These are phyloP conservation scores for Fragaria vesca DNA, from an alignment of 306 rosid species.

Conservation along the genomic window DNA sequence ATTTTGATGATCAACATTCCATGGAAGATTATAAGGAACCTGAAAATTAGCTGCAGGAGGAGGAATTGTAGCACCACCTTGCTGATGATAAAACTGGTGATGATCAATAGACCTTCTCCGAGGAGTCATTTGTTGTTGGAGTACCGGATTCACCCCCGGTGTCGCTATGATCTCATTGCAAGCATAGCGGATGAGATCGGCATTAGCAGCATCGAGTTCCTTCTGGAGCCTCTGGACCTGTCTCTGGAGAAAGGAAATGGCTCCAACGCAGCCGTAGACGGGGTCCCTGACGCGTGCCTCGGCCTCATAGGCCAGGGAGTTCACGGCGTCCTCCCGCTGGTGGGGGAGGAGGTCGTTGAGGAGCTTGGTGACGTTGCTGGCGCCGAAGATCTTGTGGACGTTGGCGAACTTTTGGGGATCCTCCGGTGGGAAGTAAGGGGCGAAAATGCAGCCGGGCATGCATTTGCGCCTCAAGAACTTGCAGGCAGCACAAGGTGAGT, in stretches of 20 bases:
- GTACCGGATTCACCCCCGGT: neutral
- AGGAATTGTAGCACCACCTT: neutral
- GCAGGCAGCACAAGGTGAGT: slow-evolving; percentile 96
- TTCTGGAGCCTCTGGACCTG: slow-evolving; percentile 94
- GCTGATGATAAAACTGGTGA: slow-evolving; percentile 43
- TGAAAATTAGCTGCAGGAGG: slow-evolving; percentile 34
- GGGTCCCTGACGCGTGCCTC: slow-evolving; percentile 96
- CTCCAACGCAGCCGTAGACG: slow-evolving; percentile 93
- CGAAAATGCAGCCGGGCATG: slow-evolving; percentile 95
- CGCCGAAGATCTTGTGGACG: slow-evolving; percentile 96
- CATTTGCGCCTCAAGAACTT: slow-evolving; percentile 91
- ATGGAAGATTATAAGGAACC: slow-evolving; percentile 59
- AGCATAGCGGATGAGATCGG: slow-evolving; percentile 77
- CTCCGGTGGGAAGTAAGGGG: slow-evolving; percentile 96
- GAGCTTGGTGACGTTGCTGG: slow-evolving; percentile 94
- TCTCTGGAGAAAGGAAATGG: slow-evolving; percentile 89
- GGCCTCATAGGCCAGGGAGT: slow-evolving; percentile 92
- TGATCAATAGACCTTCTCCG: slow-evolving; percentile 39
- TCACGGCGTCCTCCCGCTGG: slow-evolving; percentile 96
- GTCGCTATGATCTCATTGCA: slow-evolving; percentile 48
- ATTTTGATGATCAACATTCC: slow-evolving; percentile 44
- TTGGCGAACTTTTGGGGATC: slow-evolving; percentile 94
- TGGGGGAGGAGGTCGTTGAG: slow-evolving; percentile 91
- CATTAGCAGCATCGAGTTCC: slow-evolving; percentile 85
- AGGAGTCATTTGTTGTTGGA: slow-evolving; percentile 19